These are phyloP conservation scores for Xylaria sp. DNA, from an alignment of 2,329 filamentous ascomycete genomes.

Conservation along the genomic window DNA sequence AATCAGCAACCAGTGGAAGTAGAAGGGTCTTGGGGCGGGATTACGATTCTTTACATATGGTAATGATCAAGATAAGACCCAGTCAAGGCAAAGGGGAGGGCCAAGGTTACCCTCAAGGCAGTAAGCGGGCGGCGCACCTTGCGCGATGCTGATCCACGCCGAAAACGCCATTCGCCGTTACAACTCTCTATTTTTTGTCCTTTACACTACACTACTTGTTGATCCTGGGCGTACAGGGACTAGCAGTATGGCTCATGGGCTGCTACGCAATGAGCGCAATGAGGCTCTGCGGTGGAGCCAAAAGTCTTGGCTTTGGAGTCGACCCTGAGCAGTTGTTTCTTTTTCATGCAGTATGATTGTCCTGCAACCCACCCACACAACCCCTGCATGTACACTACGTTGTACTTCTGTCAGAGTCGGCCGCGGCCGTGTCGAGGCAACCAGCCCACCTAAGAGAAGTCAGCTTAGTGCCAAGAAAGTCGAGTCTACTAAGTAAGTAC, in stretches of 20 bases:
- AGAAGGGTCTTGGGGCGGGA: conserved; percentile 17
- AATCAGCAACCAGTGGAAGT: not conserved
- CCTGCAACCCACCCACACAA: conserved; percentile 27
- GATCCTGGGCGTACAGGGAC: conserved; percentile 14
- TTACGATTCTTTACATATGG: conserved; percentile 36
- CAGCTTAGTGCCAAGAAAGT: conserved; percentile 25
- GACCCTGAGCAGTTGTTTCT: conserved; percentile 17
- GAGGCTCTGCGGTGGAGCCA: too few species aligned
- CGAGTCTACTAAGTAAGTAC: not conserved
- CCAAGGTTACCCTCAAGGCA: conserved; percentile 26
- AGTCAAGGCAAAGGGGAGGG: conserved; percentile 8
- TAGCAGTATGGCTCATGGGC: conserved; percentile 8
- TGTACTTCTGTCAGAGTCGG: conserved; percentile 26
- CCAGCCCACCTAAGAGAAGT: conserved; percentile 25
- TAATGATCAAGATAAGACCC: conserved; percentile 1
- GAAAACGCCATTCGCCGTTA: conserved; percentile 26
- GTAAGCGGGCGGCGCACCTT: conserved; percentile 30
- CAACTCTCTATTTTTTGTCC: conserved; percentile 24
- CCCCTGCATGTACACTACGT: conserved; percentile 24
- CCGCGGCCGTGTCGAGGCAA: conserved; percentile 29
- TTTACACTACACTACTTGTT: conserved; percentile 2
- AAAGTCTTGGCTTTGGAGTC: too few species aligned
- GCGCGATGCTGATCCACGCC: conserved; percentile 24
- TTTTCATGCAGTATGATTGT: conserved; percentile 21
- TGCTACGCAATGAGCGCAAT: not conserved